These are phyloP conservation scores for Eucalyptus camaldulensis DNA, from an alignment of 345 rosid genomes.

Conservation along the genomic window DNA sequence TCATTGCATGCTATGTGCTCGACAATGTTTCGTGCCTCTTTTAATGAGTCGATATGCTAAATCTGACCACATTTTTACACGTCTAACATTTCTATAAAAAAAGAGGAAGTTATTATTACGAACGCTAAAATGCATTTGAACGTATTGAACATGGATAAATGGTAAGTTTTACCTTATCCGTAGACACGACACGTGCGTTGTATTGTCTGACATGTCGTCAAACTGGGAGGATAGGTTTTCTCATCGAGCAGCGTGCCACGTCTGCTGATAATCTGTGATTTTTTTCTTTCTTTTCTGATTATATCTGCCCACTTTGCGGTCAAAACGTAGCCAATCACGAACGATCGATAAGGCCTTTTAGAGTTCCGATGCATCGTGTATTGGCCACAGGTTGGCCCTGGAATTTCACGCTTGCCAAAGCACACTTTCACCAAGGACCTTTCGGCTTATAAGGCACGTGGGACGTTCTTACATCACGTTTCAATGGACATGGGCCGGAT, in stretches of 20 bases:
- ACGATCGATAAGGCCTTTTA: background rate
- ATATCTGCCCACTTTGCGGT: background rate
- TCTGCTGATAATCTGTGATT: background rate
- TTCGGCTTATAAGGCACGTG: background rate
- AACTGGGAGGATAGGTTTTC: background rate
- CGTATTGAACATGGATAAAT: background rate
- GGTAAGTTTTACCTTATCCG: background rate
- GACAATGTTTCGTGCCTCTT: no score
- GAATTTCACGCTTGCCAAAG: background rate
- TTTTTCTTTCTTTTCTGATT: background rate
- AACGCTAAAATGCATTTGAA: background rate
- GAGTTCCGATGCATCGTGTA: background rate
- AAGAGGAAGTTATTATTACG: background rate
- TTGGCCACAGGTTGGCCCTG: background rate
- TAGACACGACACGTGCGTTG: background rate
- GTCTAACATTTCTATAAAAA: no score
- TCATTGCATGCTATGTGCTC: rapidly evolving
- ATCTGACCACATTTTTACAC: no score
- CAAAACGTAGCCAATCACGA: background rate
- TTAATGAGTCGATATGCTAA: no score
- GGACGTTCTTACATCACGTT: background rate
- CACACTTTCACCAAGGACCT: background rate
- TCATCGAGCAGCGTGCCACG: background rate
- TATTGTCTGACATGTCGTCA: background rate
- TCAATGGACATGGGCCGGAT: background rate